Base-by-base conservation (phyloP, 2,329 filamentous ascomycete genomes). In the Colletotrichum tanaceti region DNA sequence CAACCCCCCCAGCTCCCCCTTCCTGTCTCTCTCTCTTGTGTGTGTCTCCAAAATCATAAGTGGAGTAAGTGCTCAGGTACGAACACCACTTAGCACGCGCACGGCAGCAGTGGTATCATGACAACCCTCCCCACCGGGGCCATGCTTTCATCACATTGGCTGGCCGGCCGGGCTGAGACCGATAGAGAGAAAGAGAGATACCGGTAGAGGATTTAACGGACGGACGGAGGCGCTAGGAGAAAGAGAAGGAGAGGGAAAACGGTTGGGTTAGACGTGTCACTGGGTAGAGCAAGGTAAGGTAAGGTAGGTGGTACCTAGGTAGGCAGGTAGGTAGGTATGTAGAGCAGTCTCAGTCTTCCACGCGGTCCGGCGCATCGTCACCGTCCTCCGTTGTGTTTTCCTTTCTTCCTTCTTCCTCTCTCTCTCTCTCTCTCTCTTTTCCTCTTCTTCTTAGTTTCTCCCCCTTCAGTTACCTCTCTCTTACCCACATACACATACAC, bases 341-440 rank as follows among this genome's bases (percentile, higher is more conserved):
- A 32, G 28, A 32, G 28, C 7, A 32, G 28, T 68, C 28, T 47
- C 39, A 11, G 35, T 60, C 47, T 46, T 20, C 41, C 24, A 28
- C 55, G 18, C 63, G 22, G 28, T 44, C 60, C 32, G 46, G 47
- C 55, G 58, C 43, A 54, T 58, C 64, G 44, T 63, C 59, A 59
- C 55, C 55, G 18, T 59, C 59, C 55, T 54, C 39, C n/a, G 22
- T 39, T 38, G 38, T 60, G 38, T 58, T 67, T 63, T 22, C 32
- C 32, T 55, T 24, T 50, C 55, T 46, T 35, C 28, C 41, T 11
- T 32, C 32, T 41, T 14, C 55, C 18, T 35, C 20, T 24, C 43
- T 58, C 38, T 28, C 22, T 9, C 46, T 24, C 41, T 9, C 28
- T 32, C 1, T 9, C 54, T 59, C 38, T 63, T 54, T 55, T 50